Evolutionary conservation across 2,329 filamentous ascomycete genomes (phyloP), one percentile per base, ranked within the genome.

Genomic region (Shiraia bambusicola): DNA sequence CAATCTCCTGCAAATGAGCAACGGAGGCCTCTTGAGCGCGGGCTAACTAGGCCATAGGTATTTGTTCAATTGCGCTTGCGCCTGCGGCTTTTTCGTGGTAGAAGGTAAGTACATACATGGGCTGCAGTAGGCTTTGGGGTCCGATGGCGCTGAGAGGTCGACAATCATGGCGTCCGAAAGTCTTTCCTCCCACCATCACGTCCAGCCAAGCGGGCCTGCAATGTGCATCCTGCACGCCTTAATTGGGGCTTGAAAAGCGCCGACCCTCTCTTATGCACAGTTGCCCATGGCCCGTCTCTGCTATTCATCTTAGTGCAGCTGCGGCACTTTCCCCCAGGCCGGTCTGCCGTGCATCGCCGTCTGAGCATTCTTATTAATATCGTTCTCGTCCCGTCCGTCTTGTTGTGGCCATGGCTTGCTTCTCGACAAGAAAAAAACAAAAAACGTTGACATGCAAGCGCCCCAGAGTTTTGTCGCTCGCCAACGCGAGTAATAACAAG

Each of bases 121-220:
- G 42, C 37, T 45, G 48, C 38, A 41, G 40, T 27, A 24, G 14
- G 42, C 29, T 19, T 31, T 46, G 29, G 34, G 43, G 37, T 48
- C 50, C 45, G 45, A 52, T 54, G 47, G 56, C 55, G 50, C 54
- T 56, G 57, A 56, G 49, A 50, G 53, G 52, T 45, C 45, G 40
- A 43, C 13, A 30, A 31, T 39, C 30, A 42, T 42, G 25, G 42
- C 39, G 41, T 41, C 50, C 54, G 44, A 47, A 40, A 42, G 45
- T 35, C 41, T 38, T 41, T 27, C 43, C 33, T 38, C 36, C 46
- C 48, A 52, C 51, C 49, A 52, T 45, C 49, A 42, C 26, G 39
- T 50, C 47, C 47, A 58, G 42, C 47, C 49, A 58, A 56, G 57
- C 53, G 54, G 50, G 57, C 46, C 58, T 57, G 54, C n/a, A n/a